Evolutionary conservation across 345 rosid species (phyloP).

Genomic region (Dipteronia sinensis): DNA sequence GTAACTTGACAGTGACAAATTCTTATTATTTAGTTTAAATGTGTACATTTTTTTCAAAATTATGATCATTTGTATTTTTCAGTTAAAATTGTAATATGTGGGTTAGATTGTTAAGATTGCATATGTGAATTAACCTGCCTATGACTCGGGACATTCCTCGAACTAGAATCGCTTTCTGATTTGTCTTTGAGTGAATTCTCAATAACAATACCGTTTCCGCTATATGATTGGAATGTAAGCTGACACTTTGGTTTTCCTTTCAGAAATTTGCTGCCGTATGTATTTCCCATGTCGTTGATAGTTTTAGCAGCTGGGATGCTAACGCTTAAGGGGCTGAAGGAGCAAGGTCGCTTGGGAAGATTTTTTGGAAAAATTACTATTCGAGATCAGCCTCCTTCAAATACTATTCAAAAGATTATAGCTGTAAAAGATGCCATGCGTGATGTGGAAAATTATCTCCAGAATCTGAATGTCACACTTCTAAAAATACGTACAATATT

Average conservation of each 20-base stretch:
- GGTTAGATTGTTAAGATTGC: neutral
- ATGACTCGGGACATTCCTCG: neutral
- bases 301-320: conserved; percentile 77
- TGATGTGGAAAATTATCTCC: conserved; percentile 78
- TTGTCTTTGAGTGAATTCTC: neutral
- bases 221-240: conserved; percentile 9
- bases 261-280: conserved; percentile 78
- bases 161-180: neutral
- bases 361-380: conserved; percentile 79
- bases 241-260: conserved; percentile 14
- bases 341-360: conserved; percentile 96
- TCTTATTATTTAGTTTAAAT: neutral
- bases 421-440: conserved; percentile 94
- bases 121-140: neutral
- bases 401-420: conserved; percentile 88
- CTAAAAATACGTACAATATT: conserved; percentile 74
- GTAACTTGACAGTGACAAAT: neutral
- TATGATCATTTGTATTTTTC: conserved; percentile 1
- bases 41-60: neutral
- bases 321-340: conserved; percentile 78
- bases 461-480: conserved; percentile 80
- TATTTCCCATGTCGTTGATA: conserved; percentile 64
- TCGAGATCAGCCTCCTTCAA: conserved; percentile 94
- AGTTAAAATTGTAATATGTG: neutral
- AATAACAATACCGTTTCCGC: neutral